Percentiles rank a stretch among this genome's conserved stretches.
phyloP scores from a whole-genome alignment of 768 basidiomycete genomes.

The Albatrellus ellisii region DNA sequence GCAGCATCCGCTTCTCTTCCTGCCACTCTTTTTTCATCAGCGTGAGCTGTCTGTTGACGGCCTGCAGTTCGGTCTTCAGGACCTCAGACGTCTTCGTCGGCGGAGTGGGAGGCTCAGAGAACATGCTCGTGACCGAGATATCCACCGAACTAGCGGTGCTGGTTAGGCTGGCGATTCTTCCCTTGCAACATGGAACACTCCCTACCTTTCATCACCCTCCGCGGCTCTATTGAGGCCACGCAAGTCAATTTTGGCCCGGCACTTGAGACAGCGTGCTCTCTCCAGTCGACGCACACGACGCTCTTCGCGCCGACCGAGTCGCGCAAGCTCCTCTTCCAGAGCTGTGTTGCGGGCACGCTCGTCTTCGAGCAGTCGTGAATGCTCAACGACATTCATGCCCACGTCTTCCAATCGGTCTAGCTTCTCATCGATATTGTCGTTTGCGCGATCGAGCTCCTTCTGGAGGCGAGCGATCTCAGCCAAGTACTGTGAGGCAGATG shows the following conservation, averaged over 20 bases:
- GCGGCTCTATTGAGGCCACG: conserved; percentile 25
- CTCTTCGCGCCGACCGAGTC: conserved; percentile 54
- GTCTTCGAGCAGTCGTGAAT: conserved; percentile 61
- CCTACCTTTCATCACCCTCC: conserved; percentile 52
- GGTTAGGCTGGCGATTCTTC: conserved; percentile 16
- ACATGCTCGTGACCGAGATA: conserved; percentile 30
- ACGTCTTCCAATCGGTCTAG: conserved; percentile 76
- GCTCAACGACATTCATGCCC: conserved; percentile 57
- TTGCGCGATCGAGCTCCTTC: conserved; percentile 62
- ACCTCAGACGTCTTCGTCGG: conserved; percentile 56
- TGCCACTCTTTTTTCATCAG: conserved; percentile 59
- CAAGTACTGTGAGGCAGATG: conserved; percentile 47
- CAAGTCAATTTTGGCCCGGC: conserved; percentile 48
- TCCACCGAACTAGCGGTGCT: conserved; percentile 35
- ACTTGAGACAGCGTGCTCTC: conserved; percentile 55
- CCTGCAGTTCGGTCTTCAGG: conserved; percentile 42
- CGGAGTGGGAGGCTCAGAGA: conserved; percentile 51
- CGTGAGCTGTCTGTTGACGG: conserved; percentile 50
- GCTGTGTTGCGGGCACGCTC: conserved; percentile 40
- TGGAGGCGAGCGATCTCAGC: conserved; percentile 64
- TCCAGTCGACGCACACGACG: conserved; percentile 49
- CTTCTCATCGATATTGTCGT: conserved; percentile 81
- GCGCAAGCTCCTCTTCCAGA: conserved; percentile 58
- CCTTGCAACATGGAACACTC: conserved; percentile 61
- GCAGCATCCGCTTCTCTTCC: conserved; percentile 44